Percentiles rank a stretch among this genome's conserved stretches.
phyloP scores from a whole-genome alignment of 1,284 basidiomycete species.

The Rhodotorula mucilaginosa region DNA sequence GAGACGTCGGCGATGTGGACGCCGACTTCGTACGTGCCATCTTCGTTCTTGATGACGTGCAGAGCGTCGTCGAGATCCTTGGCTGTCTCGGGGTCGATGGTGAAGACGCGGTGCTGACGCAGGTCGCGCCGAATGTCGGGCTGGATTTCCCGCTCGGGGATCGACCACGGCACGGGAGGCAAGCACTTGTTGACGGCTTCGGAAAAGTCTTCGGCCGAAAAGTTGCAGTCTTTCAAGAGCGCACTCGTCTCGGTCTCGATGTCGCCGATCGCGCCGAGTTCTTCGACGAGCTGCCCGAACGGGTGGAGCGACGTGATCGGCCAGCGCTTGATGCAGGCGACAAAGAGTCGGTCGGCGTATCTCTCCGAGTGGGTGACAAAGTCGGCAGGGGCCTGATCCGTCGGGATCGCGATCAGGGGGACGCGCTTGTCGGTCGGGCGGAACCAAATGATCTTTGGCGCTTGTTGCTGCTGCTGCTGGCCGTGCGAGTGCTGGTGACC shows the following conservation, averaged over 20 bases:
- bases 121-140: constrained; percentile 68
- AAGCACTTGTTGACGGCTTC: constrained; percentile 88
- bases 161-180: constrained; percentile 89
- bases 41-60: constrained; percentile 80
- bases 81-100: constrained; percentile 84
- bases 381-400: constrained; percentile 93
- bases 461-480: constrained; percentile 57
- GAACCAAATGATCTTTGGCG: constrained; percentile 99
- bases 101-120: constrained; percentile 80
- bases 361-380: constrained; percentile 92
- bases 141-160: constrained; percentile 67
- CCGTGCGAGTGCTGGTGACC: constrained; percentile 43
- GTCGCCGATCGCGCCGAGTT: constrained; percentile 96
- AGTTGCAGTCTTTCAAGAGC: constrained; percentile 92
- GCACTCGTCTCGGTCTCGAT: constrained; percentile 97
- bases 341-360: constrained; percentile 88
- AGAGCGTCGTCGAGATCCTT: constrained; percentile 94
- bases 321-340: constrained; percentile 95
- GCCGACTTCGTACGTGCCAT: constrained; percentile 85
- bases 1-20: constrained; percentile 96
- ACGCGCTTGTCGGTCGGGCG: constrained; percentile 99
- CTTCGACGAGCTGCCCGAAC: constrained; percentile 96
- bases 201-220: constrained; percentile 47
- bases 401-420: constrained; percentile 93
- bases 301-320: constrained; percentile 81